phyloP scores from a whole-genome alignment of 768 basidiomycete genomes.

The Daedalea quercina region DNA sequence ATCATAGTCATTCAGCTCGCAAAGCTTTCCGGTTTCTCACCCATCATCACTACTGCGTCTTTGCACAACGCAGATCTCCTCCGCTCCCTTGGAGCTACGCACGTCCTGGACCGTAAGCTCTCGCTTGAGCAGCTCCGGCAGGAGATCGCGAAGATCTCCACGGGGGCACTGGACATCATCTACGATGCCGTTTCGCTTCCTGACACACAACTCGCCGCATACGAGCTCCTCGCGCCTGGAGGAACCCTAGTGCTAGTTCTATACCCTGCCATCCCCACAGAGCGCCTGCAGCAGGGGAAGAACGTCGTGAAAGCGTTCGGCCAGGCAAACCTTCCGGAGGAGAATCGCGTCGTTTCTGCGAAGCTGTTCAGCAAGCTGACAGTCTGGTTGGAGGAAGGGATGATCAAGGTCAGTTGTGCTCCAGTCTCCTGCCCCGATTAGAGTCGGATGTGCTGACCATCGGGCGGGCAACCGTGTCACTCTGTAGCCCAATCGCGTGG shows the following conservation, averaged over 20 bases:
- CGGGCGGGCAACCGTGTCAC: too few relatives aligned
- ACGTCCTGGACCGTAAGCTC: slow-evolving; percentile 20
- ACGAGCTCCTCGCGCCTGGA: slow-evolving; percentile 15
- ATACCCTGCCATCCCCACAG: slow-evolving; percentile 1
- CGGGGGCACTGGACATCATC: slow-evolving; percentile 10
- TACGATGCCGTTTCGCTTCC: slow-evolving; percentile 13
- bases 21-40: slow-evolving; percentile 23
- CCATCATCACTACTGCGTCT: slow-evolving; percentile 25
- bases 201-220: slow-evolving; percentile 12
- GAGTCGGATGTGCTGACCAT: too few relatives aligned
- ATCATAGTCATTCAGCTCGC: slow-evolving; percentile 21
- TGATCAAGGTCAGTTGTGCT: slow-evolving; percentile 12
- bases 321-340: slow-evolving; percentile 6
- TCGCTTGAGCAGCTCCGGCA: background rate
- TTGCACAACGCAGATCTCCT: slow-evolving; percentile 16
- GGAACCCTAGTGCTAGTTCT: slow-evolving; percentile 14
- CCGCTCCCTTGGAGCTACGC: slow-evolving; percentile 24
- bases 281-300: slow-evolving; percentile 7
- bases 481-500: too few relatives aligned
- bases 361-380: slow-evolving; percentile 12
- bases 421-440: too few relatives aligned
- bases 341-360: slow-evolving; percentile 6
- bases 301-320: slow-evolving; percentile 4
- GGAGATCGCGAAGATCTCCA: slow-evolving; percentile 9
- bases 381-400: slow-evolving; percentile 10